Evolutionary conservation across 768 basidiomycete genomes (phyloP).

Genomic region (Naganishia friedmannii): DNA sequence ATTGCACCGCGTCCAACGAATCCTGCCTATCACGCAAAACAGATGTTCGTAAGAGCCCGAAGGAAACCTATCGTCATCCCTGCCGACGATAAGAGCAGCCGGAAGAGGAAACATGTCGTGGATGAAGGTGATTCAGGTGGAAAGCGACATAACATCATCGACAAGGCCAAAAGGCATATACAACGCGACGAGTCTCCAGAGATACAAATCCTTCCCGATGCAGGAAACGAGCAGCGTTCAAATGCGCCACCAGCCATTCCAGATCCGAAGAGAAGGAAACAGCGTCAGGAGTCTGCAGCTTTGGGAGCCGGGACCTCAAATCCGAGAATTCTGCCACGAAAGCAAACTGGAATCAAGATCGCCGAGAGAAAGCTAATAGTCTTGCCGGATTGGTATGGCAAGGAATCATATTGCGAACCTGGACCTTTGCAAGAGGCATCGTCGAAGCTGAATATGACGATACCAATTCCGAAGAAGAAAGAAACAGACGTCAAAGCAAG

Average conservation of each 20-base stretch:
- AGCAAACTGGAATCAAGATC: no score
- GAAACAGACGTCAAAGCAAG: not conserved
- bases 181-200: not conserved
- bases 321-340: no score
- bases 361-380: no score
- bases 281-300: not conserved
- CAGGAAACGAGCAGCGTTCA: not conserved
- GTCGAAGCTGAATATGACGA: not conserved
- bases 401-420: not conserved
- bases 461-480: not conserved
- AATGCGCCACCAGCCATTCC: not conserved
- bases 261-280: not conserved
- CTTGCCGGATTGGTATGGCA: no score
- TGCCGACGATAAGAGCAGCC: not conserved
- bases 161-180: not conserved
- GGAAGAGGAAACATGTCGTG: not conserved
- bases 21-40: not conserved
- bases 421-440: not conserved
- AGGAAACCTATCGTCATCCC: not conserved
- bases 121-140: not conserved
- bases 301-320: not conserved
- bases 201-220: not conserved
- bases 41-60: not conserved
- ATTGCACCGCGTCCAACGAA: no score
- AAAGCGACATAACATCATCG: not conserved